Evolutionary conservation across 2,329 filamentous ascomycete genomes (phyloP), one percentile per base, ranked within the genome.

Genomic region (Colletotrichum phormii): DNA sequence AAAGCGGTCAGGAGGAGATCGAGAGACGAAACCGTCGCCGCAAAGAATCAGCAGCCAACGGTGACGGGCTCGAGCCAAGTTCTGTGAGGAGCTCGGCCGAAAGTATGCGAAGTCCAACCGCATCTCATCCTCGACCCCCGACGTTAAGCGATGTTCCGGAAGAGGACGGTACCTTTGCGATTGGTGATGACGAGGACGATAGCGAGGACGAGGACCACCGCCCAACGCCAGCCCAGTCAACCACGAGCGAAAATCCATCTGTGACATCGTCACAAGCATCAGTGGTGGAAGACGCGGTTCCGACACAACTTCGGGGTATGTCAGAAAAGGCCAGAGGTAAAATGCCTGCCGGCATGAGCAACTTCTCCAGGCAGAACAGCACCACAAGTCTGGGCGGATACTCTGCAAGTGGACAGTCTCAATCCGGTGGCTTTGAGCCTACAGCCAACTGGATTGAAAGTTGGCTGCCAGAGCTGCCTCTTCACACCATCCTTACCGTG

Each of bases 241-340:
- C 91, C 1, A 89, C 92, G 1, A 91, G 91, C 81, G 85, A 93
- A 80, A 84, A 88, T 74, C 82, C 91, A 77, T 87, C 89, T 74
- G 88, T 91, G 49, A 89, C 92, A 26, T 92, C 93, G 4, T 96
- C 94, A 0, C 86, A 93, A 24, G 90, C 90, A 0, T 90, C 90
- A 0, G 86, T 86, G 51, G 84, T 89, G 0, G 95, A 97, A 72
- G 95, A 97, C 73, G 92, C 93, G 4, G 90, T 97, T 11, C 95
- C 95, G 15, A 88, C 91, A 24, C 95, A 98, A 80, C 81, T 97
- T 35, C 90, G 94, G 70, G 95, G 95, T 67, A 98, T 98, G 94
- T 98, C 96, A 24, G 97, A 98, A 82, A 99, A 98, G 81, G 97
- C 97, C 18, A 89, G 97, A 62, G 97, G 97, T 8, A 99, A 99